Percentiles rank a stretch among this genome's conserved stretches.
Evolutionary conservation across 371 early-diverging fungal species (phyloP).

Genomic region (Syncephalis fuscata): DNA sequence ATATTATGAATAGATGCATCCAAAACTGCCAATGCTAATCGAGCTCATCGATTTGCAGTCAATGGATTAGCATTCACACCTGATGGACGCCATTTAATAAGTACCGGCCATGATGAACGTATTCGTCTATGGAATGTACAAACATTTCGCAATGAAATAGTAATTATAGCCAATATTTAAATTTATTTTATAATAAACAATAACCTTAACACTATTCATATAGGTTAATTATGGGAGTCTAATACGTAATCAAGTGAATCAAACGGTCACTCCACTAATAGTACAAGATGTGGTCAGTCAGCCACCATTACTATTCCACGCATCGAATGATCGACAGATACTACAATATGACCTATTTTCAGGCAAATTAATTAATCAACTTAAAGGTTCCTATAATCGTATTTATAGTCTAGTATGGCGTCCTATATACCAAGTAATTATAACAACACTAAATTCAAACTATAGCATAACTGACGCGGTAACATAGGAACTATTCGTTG

Average conservation of each 20-base stretch:
- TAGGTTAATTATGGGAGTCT: neutral
- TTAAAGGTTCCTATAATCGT: neutral
- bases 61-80: constrained; percentile 48
- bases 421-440: no score
- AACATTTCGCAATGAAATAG: constrained; percentile 40
- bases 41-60: constrained; percentile 53
- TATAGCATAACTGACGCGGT: no score
- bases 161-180: constrained; percentile 10
- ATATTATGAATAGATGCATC: constrained; percentile 2
- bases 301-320: neutral
- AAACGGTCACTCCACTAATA: neutral
- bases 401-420: no score
- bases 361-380: neutral
- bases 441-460: no score
- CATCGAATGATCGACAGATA: neutral
- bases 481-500: no score
- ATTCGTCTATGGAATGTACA: constrained; percentile 69
- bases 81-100: constrained; percentile 39
- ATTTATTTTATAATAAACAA: neutral
- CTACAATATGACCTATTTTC: neutral
- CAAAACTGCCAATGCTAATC: constrained; percentile 24
- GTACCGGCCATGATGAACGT: constrained; percentile 53
- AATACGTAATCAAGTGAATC: neutral
- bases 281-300: neutral
- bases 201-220: no score